phyloP scores from a whole-genome alignment of 305 asterid species.

The Fraxinus ornus region DNA sequence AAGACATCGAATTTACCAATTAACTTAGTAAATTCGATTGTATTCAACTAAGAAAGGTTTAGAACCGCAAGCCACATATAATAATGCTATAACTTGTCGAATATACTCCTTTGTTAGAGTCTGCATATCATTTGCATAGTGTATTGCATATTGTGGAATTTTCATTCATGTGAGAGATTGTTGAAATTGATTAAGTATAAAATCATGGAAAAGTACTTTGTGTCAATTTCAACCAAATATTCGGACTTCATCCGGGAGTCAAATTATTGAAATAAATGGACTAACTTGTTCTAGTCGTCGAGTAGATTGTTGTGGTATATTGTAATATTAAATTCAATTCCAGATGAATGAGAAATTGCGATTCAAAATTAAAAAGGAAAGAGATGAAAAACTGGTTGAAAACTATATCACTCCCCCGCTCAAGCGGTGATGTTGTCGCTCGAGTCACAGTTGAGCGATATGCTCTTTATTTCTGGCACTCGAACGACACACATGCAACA shows the following conservation, averaged over 20 bases:
- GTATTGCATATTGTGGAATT: neutral
- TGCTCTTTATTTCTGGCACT: too few relatives aligned
- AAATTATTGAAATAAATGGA: too few relatives aligned
- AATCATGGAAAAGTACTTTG: neutral
- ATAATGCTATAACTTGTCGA: neutral
- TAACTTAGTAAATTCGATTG: neutral
- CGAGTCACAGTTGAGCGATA: too few relatives aligned
- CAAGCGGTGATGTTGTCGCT: neutral
- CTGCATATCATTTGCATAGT: neutral
- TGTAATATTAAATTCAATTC: neutral
- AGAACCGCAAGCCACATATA: neutral
- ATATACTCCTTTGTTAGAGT: neutral
- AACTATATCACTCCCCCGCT: neutral
- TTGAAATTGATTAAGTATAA: neutral
- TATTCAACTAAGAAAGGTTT: neutral
- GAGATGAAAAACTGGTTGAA: neutral
- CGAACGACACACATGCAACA: neutral
- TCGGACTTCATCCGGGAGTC: neutral
- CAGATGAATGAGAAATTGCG: neutral
- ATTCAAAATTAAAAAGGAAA: too few relatives aligned
- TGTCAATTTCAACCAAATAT: neutral
- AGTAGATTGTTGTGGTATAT: neutral
- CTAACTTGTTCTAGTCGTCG: neutral
- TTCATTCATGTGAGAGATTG: neutral
- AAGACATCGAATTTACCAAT: neutral